Percentiles rank a stretch among this genome's conserved stretches.
phyloP scores from a whole-genome alignment of 768 basidiomycete species.

The Amanita muscaria region DNA sequence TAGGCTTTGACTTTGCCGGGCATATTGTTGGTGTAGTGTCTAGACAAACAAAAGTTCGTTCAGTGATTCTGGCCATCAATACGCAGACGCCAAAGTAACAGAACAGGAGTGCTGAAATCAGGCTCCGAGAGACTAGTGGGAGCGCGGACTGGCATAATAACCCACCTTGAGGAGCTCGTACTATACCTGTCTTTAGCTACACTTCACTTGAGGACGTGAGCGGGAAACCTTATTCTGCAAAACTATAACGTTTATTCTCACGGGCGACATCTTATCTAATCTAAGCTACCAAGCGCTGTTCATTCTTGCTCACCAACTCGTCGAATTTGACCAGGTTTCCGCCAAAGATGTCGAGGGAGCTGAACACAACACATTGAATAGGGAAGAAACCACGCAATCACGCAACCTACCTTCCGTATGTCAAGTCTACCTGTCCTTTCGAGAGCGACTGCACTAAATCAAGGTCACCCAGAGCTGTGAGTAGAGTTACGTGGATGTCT shows the following conservation, averaged over 20 bases:
- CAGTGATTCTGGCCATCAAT: slow-evolving; percentile 2
- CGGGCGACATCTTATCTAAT: slow-evolving; percentile 23
- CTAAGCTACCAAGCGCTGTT: slow-evolving; percentile 23
- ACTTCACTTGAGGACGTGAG: slow-evolving; percentile 22
- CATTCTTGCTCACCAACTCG: slow-evolving; percentile 12
- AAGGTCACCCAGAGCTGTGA: slow-evolving; percentile 69
- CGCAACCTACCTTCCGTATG: slow-evolving; percentile 64
- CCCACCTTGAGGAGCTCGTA: slow-evolving; percentile 38
- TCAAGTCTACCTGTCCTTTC: slow-evolving; percentile 76
- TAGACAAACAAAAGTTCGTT: slow-evolving; percentile 12
- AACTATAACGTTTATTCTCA: slow-evolving; percentile 36
- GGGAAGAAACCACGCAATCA: not conserved
- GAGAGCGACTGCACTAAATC: slow-evolving; percentile 74
- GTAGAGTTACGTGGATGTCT: not conserved
- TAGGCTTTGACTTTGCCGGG: slow-evolving; percentile 92
- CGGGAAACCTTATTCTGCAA: slow-evolving; percentile 36
- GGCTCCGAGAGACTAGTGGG: too few species aligned
- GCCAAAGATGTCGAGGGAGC: slow-evolving; percentile 54
- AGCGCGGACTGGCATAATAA: too few species aligned
- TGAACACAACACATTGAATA: too few species aligned
- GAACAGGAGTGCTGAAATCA: not conserved
- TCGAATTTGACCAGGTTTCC: slow-evolving; percentile 29
- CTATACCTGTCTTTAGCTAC: slow-evolving; percentile 24
- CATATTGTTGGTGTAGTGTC: slow-evolving; percentile 54
- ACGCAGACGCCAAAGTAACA: too few species aligned